Evolutionary conservation across 805 yeast species (phyloP).

Genomic region (Candida anglica): DNA sequence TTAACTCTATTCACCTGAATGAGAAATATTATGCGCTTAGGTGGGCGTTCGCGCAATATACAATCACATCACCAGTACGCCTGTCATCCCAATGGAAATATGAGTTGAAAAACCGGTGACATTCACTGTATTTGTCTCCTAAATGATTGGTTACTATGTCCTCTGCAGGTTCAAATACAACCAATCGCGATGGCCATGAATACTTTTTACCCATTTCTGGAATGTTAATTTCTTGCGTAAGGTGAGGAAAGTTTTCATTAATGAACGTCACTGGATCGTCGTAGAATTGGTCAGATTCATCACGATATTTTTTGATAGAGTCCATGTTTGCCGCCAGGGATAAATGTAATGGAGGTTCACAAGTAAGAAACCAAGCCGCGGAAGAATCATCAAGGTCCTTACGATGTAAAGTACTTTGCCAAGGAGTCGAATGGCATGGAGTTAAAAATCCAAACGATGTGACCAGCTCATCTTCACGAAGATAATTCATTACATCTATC

Average conservation of each 20-base stretch:
- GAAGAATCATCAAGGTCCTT: constrained; percentile 22
- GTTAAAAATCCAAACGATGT: constrained; percentile 73
- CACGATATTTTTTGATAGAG: constrained; percentile 51
- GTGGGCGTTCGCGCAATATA: too few relatives aligned
- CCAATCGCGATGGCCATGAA: constrained; percentile 70
- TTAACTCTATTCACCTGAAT: too few relatives aligned
- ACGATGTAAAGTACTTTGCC: constrained; percentile 80
- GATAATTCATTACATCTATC: constrained; percentile 55
- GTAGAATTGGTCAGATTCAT: constrained; percentile 84
- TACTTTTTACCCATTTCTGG: constrained; percentile 12
- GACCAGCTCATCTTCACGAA: constrained; percentile 40
- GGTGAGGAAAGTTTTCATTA: constrained; percentile 45
- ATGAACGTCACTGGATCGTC: constrained; percentile 60
- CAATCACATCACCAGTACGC: constrained; percentile 72
- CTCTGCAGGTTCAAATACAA: constrained; percentile 66
- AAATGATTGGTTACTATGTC: constrained; percentile 39
- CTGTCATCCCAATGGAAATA: constrained; percentile 84
- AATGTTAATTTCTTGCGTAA: background rate
- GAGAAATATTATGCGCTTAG: too few relatives aligned
- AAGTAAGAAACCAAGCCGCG: constrained; percentile 71
- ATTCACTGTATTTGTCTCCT: constrained; percentile 37
- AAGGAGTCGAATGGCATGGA: constrained; percentile 98
- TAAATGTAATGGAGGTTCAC: constrained; percentile 80
- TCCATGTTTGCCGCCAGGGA: constrained; percentile 9
- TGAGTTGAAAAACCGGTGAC: constrained; percentile 67